Conservation (phyloP, 2,329 filamentous ascomycete genomes). For the Apiospora hydei region DNA sequence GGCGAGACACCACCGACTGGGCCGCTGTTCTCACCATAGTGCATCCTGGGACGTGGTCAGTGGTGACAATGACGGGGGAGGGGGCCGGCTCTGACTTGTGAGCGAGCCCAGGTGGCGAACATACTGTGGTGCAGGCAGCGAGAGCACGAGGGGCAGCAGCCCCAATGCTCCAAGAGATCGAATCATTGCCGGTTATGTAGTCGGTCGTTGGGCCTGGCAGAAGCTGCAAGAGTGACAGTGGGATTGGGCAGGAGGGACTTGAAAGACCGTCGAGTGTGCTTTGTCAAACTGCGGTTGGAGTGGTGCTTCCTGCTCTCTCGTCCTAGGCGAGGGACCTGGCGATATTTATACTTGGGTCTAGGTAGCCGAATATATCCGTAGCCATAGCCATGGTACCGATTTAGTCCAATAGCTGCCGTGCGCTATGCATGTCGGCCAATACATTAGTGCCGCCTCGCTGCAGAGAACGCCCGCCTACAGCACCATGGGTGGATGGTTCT, state of each 20-base stretch:
- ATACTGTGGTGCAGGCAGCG: slow-evolving; percentile 27
- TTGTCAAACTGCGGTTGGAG: not conserved
- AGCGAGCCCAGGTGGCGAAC: not conserved
- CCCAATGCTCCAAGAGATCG: slow-evolving; percentile 23
- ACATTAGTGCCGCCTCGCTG: slow-evolving; percentile 2
- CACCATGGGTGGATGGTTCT: not conserved
- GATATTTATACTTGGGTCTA: not conserved
- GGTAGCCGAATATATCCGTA: not conserved
- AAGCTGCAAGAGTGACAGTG: not conserved
- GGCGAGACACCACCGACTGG: slow-evolving; percentile 50
- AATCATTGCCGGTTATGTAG: slow-evolving; percentile 12
- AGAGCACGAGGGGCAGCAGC: slow-evolving; percentile 25
- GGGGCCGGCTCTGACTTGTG: no score
- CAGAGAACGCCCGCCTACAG: not conserved
- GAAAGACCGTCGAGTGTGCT: not conserved
- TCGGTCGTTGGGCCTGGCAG: not conserved
- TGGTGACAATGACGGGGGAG: no score
- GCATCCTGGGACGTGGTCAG: slow-evolving; percentile 41
- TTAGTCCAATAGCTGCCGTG: not conserved
- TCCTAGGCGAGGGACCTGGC: not conserved
- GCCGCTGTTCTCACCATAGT: slow-evolving; percentile 51
- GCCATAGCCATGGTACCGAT: not conserved
- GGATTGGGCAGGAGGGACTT: not conserved
- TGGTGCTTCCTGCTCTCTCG: not conserved
- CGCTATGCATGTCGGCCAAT: not conserved